Evolutionary conservation across 2,329 filamentous ascomycete species (phyloP).

Genomic region (Diplodia mutila): DNA sequence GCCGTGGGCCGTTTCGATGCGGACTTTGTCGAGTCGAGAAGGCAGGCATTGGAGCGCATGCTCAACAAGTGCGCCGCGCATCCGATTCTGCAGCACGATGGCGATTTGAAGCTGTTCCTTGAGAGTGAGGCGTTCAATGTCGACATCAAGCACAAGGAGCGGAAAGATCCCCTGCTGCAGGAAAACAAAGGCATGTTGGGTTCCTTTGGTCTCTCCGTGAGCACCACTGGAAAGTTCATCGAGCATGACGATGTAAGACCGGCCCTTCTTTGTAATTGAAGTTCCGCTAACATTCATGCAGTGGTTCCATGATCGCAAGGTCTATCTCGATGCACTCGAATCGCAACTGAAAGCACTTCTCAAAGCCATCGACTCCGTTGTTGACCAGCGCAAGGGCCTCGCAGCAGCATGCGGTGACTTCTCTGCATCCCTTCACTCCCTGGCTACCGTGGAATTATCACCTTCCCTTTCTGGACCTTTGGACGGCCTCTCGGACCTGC

Average conservation of each 20-base stretch:
- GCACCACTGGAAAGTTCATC: slow-evolving; percentile 80
- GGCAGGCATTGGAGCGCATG: slow-evolving; percentile 95
- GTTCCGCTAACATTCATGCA: slow-evolving; percentile 42
- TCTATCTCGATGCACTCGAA: slow-evolving; percentile 93
- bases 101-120: slow-evolving; percentile 91
- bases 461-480: slow-evolving; percentile 85
- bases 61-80: slow-evolving; percentile 93
- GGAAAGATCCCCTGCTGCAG: slow-evolving; percentile 79
- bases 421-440: slow-evolving; percentile 85
- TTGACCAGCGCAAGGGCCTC: slow-evolving; percentile 88
- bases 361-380: slow-evolving; percentile 92
- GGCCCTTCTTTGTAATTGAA: neutral
- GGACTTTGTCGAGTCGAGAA: slow-evolving; percentile 92
- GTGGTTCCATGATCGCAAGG: slow-evolving; percentile 97
- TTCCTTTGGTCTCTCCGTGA: slow-evolving; percentile 77
- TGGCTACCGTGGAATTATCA: slow-evolving; percentile 91
- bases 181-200: slow-evolving; percentile 95
- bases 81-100: slow-evolving; percentile 87
- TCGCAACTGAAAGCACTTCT: slow-evolving; percentile 86
- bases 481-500: slow-evolving; percentile 88
- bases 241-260: slow-evolving; percentile 89
- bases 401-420: slow-evolving; percentile 94
- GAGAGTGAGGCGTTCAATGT: slow-evolving; percentile 96
- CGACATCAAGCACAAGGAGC: slow-evolving; percentile 97
- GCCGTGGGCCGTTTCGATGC: slow-evolving; percentile 93